Evolutionary conservation across 2,329 filamentous ascomycete species (phyloP).

Genomic region (Cercospora zeina): DNA sequence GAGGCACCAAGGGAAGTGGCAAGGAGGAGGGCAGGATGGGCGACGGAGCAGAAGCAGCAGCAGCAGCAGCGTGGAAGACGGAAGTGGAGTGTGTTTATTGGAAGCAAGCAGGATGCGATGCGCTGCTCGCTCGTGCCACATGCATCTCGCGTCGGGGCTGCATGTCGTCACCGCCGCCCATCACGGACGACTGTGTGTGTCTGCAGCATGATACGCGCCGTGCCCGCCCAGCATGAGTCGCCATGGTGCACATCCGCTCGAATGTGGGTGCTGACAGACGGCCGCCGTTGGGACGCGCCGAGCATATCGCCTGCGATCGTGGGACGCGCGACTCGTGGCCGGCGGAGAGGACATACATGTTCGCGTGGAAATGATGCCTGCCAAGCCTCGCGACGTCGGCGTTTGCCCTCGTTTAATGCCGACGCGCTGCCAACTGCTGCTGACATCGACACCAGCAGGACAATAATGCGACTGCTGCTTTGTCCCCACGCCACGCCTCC

Average conservation of each 20-base stretch:
- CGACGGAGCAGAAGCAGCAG: slow-evolving; percentile 1
- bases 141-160: neutral
- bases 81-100: neutral
- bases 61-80: neutral
- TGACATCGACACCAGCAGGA: neutral
- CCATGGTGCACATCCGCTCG: neutral
- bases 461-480: too few relatives aligned
- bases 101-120: slow-evolving; percentile 1
- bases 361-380: neutral
- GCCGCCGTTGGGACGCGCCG: neutral
- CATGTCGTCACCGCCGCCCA: slow-evolving; percentile 2
- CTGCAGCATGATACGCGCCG: too few relatives aligned
- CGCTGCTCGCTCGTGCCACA: neutral
- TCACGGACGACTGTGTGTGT: too few relatives aligned
- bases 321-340: neutral
- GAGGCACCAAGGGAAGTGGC: neutral
- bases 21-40: neutral
- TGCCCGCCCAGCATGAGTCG: neutral
- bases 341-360: neutral
- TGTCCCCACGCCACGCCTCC: neutral
- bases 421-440: neutral
- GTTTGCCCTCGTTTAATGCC: neutral
- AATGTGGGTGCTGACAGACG: neutral
- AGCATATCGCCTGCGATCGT: slow-evolving; percentile 5
- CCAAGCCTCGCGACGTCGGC: neutral